Percentiles rank a stretch among this genome's conserved stretches.
phyloP scores from a whole-genome alignment of 2,329 filamentous ascomycete genomes.

The Aspergillus fumigatiaffinis region DNA sequence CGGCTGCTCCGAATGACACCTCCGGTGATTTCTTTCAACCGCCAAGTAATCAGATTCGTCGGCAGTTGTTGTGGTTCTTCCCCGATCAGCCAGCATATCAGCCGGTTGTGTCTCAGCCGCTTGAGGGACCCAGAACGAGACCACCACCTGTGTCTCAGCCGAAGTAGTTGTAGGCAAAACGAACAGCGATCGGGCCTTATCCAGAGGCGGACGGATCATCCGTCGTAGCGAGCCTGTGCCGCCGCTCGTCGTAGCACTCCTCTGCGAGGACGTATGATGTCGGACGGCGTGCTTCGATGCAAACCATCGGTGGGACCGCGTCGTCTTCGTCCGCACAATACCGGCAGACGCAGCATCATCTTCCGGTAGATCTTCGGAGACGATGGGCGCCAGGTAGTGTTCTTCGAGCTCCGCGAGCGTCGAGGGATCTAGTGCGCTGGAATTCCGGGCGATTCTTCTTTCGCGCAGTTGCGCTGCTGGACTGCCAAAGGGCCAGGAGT shows the following conservation, averaged over 20 bases:
- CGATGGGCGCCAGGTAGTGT: constrained; percentile 16
- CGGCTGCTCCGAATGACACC: constrained; percentile 38
- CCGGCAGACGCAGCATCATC: constrained; percentile 33
- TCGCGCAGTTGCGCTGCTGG: constrained; percentile 18
- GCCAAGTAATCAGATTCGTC: constrained; percentile 4
- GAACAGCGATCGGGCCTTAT: constrained; percentile 30
- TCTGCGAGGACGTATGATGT: not conserved
- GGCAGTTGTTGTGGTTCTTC: not conserved
- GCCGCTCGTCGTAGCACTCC: not conserved
- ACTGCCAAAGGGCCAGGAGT: constrained; percentile 36
- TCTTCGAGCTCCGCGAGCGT: constrained; percentile 1
- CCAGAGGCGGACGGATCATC: constrained; percentile 28
- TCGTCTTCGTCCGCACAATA: constrained; percentile 23
- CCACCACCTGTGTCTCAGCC: constrained; percentile 12
- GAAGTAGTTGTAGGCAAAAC: constrained; percentile 23
- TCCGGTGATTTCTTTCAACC: constrained; percentile 28
- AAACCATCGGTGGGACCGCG: constrained; percentile 13
- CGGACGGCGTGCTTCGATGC: not conserved
- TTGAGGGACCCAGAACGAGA: constrained; percentile 20
- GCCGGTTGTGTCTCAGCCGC: constrained; percentile 3
- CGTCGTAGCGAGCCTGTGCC: constrained; percentile 20
- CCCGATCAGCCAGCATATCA: constrained; percentile 5
- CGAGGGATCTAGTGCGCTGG: not conserved
- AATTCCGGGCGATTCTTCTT: constrained; percentile 12
- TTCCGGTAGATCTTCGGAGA: constrained; percentile 20